phyloP scores from a whole-genome alignment of 2,329 filamentous ascomycete species.

The Stagonosporopsis vannaccii region DNA sequence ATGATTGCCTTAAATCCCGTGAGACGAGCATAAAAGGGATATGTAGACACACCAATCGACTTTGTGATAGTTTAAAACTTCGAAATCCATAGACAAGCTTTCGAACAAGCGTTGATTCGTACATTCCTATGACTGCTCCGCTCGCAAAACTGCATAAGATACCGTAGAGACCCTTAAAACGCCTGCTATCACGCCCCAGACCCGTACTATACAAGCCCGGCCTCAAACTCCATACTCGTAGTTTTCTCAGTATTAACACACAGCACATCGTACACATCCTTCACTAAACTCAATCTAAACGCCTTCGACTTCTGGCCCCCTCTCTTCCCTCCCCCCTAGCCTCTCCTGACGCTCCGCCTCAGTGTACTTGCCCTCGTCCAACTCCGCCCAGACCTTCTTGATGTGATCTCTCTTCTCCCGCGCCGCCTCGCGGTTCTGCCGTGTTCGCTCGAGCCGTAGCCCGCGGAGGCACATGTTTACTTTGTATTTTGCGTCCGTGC shows the following conservation, averaged over 20 bases:
- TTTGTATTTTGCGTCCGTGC: constrained; percentile 82
- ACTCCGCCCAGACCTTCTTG: constrained; percentile 79
- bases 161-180: background rate
- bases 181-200: background rate
- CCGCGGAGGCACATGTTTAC: constrained; percentile 85
- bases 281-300: background rate
- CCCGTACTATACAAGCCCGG: constrained; percentile 2
- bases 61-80: too few relatives aligned
- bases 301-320: background rate
- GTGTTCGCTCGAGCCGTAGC: constrained; percentile 80
- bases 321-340: background rate
- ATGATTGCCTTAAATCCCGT: background rate
- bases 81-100: background rate
- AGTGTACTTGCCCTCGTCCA: constrained; percentile 69
- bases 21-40: too few relatives aligned
- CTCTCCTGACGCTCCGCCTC: constrained; percentile 1
- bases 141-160: background rate
- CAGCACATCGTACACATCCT: background rate
- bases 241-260: background rate
- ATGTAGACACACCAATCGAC: too few relatives aligned
- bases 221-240: constrained; percentile 1
- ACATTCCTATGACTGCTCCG: background rate
- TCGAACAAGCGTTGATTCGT: background rate
- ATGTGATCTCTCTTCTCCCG: constrained; percentile 74
- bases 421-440: constrained; percentile 75